Evolutionary conservation across 257 asterid species (phyloP).

Genomic region (Solanum lycopersicoides): DNA sequence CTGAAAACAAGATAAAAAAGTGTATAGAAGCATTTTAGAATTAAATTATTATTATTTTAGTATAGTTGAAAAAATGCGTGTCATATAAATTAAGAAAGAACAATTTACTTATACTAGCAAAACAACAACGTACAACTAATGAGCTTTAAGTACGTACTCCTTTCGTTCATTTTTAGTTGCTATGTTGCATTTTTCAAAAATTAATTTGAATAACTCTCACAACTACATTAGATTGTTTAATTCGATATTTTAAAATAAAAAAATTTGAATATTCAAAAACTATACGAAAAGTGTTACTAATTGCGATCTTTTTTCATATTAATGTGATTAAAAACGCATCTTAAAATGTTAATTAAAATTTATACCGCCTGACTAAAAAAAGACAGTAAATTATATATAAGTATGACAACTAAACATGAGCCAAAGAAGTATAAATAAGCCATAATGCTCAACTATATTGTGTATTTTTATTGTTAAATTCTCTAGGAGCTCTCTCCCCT

Average conservation of each 20-base stretch:
- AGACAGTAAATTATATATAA: too few species aligned
- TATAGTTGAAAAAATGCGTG: not conserved
- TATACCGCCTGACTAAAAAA: too few species aligned
- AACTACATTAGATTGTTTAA: not conserved
- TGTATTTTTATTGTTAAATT: not conserved
- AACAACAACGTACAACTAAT: not conserved
- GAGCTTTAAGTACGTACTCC: not conserved
- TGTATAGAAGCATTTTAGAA: too few species aligned
- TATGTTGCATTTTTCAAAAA: too few species aligned
- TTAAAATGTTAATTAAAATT: too few species aligned
- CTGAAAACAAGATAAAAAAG: not conserved
- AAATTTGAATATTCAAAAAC: too few species aligned
- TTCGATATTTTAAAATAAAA: not conserved
- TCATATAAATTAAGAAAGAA: not conserved
- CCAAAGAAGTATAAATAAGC: not conserved
- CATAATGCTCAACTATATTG: not conserved
- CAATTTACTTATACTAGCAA: not conserved
- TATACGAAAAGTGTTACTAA: too few species aligned
- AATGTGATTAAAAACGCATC: not conserved
- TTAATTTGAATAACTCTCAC: not conserved
- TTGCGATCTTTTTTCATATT: not conserved
- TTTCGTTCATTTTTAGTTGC: not conserved
- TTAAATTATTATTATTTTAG: too few species aligned
- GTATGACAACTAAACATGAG: not conserved
- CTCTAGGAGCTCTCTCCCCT: too few species aligned